These are phyloP conservation scores for Pulveroboletus sp. DNA, from an alignment of 768 basidiomycete species.

Conservation along the genomic window DNA sequence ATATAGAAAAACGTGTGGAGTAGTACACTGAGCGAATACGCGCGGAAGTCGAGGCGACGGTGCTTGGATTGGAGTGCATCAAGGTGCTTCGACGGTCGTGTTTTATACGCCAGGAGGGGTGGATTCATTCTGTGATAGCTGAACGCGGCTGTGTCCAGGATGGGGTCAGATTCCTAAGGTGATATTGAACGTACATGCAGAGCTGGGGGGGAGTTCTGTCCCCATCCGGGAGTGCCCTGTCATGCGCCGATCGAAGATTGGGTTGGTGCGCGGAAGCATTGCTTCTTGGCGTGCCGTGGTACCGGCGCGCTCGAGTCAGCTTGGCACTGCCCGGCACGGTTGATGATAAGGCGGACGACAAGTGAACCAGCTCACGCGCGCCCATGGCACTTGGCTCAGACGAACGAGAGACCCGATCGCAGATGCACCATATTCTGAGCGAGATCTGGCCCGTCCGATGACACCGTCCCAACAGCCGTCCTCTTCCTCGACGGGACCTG, in stretches of 20 bases:
- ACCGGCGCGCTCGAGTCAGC: neutral
- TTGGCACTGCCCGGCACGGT: neutral
- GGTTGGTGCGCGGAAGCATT: neutral
- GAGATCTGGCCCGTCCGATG: neutral
- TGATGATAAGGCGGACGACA: conserved; percentile 4
- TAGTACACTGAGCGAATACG: neutral
- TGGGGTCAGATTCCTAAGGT: no score
- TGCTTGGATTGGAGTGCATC: neutral
- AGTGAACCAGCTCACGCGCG: conserved; percentile 2
- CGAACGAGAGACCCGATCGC: neutral
- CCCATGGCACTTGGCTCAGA: neutral
- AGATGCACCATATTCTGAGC: neutral
- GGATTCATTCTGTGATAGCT: neutral
- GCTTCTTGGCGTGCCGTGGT: no score
- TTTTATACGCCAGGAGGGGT: conserved; percentile 18
- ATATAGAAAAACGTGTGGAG: no score
- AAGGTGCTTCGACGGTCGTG: conserved; percentile 2
- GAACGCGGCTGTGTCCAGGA: neutral
- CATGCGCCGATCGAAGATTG: conserved; percentile 10
- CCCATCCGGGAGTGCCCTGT: no score
- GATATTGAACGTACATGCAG: no score
- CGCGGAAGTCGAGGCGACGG: conserved; percentile 1
- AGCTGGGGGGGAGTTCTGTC: no score
- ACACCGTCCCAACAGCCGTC: neutral
- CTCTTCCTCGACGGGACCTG: neutral